Percentiles rank a stretch among this genome's conserved stretches.
phyloP scores from a whole-genome alignment of 495 filamentous ascomycete genomes.

The Aspergillus nanangensis region DNA sequence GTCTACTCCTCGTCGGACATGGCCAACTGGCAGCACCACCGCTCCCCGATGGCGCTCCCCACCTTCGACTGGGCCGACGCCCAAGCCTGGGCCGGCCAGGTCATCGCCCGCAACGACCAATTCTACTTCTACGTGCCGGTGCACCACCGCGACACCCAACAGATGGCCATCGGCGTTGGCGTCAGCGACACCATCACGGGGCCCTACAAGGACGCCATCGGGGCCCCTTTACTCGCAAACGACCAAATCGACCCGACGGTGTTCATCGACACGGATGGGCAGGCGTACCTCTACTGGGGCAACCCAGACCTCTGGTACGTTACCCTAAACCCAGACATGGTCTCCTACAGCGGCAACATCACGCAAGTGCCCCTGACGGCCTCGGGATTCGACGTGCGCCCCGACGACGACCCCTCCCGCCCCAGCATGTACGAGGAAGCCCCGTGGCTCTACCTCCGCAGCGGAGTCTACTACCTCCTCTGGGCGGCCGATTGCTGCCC shows the following conservation, averaged over 20 bases:
- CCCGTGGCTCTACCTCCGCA: conserved; percentile 28
- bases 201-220: conserved; percentile 25
- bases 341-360: conserved; percentile 21
- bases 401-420: background rate
- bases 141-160: conserved; percentile 9
- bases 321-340: conserved; percentile 27
- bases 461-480: conserved; percentile 23
- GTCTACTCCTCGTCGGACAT: conserved; percentile 26
- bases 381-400: conserved; percentile 8
- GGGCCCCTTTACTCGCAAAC: conserved; percentile 20
- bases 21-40: conserved; percentile 26
- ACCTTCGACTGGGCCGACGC: conserved; percentile 12
- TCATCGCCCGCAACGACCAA: conserved; percentile 23
- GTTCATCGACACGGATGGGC: conserved; percentile 20
- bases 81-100: conserved; percentile 18
- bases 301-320: conserved; percentile 24
- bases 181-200: conserved; percentile 23
- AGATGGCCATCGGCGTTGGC: conserved; percentile 22
- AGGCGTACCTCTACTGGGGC: conserved; percentile 21
- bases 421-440: conserved; percentile 20
- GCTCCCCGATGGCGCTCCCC: conserved; percentile 13
- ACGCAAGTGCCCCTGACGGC: conserved; percentile 11
- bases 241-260: conserved; percentile 24
- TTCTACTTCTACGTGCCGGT: conserved; percentile 28
- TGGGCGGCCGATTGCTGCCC: conserved; percentile 23